phyloP scores from a whole-genome alignment of 192 early-diverging fungal genomes.

The Backusella luteola region DNA sequence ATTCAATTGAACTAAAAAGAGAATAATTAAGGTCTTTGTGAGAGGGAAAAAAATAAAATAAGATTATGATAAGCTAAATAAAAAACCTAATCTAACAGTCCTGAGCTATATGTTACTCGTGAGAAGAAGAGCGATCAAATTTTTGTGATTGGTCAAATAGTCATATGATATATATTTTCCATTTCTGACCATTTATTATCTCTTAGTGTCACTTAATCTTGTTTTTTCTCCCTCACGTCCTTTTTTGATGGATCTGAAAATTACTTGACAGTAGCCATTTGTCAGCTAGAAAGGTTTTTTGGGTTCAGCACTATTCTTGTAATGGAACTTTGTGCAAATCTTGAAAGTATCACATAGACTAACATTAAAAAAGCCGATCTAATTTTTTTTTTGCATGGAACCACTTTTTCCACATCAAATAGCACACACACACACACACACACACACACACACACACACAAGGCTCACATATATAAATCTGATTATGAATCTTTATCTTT shows the following conservation, averaged over 20 bases:
- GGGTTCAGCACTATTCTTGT: neutral
- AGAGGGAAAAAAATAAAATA: neutral
- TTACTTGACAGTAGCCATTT: neutral
- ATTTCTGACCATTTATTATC: neutral
- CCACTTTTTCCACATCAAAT: neutral
- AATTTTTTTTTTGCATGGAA: neutral
- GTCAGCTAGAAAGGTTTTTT: neutral
- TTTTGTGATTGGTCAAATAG: neutral
- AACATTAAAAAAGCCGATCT: neutral
- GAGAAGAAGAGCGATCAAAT: neutral
- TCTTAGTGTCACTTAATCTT: neutral
- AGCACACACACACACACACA: too few species aligned
- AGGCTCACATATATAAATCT: too few species aligned
- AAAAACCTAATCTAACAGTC: neutral
- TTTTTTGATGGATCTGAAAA: neutral
- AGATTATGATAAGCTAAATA: neutral
- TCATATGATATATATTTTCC: neutral
- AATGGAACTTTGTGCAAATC: neutral
- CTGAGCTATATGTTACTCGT: neutral
- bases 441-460: too few species aligned
- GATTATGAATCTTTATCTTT: too few species aligned
- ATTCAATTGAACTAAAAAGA: neutral
- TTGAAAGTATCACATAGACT: neutral
- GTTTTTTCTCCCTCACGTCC: neutral
- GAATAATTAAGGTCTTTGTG: neutral